Evolutionary conservation across 768 basidiomycete species (phyloP), one percentile per base, ranked within the genome.

Genomic region (Russula foetens): DNA sequence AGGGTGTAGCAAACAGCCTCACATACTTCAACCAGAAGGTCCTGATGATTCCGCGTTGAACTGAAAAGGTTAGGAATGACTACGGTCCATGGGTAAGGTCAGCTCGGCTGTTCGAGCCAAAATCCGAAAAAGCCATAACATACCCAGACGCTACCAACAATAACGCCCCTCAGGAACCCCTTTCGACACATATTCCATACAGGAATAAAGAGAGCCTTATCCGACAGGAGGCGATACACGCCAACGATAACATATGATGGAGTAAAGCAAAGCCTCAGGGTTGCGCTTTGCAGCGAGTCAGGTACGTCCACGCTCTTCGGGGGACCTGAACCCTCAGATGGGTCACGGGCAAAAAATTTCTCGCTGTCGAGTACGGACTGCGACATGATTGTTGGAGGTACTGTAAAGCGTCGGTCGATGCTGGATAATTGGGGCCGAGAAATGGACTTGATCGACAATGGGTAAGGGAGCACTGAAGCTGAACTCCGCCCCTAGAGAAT

Each of bases 161-260:
- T 71, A 0, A 81, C 74, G 0, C 94, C 93, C 21, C 92, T 75
- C 49, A 78, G 69, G 1, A 82, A 81, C 0, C 88, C 94, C 72
- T 95, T 86, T 63, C 78, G 81, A 69, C 92, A 90, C 73, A 92
- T 94, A 68, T 88, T 75, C 90, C 93, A 92, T 8, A 88, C 84
- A 4, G 92, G 91, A 26, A 76, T 74, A 61, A 83, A 85, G 35
- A 96, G 74, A 15, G 73, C 73, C 41, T 80, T 76, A 71, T 95
- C 92, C 0, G 88, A 91, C 67, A 84, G 79, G 7, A 97, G 75
- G 29, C 93, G 77, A 71, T 95, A 96, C 19, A 85, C 80, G 0
- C 93, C 93, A 0, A 97, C 92, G 4, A 91, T 72, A 48, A 86
- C 84, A 70, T 97, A 97, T 3, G 86, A 85, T 0, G 93, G 90